Evolutionary conservation across 805 yeast species (phyloP).

Genomic region (Barnettozyma wickerhamii): DNA sequence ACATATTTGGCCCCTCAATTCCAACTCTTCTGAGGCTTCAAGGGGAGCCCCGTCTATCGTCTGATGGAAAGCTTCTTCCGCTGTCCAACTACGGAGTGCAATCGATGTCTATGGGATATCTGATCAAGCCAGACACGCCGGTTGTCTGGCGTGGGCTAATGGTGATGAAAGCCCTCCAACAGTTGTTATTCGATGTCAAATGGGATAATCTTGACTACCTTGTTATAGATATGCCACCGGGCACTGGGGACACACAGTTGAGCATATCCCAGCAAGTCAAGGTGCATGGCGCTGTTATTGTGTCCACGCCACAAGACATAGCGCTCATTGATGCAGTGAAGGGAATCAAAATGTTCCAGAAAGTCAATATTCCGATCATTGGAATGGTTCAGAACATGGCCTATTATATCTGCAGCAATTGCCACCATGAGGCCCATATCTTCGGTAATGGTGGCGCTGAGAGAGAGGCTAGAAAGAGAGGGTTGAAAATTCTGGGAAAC

Average conservation of each 20-base stretch:
- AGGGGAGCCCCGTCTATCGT: constrained; percentile 63
- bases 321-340: constrained; percentile 77
- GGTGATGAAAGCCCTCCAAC: constrained; percentile 85
- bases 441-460: constrained; percentile 60
- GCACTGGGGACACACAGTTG: constrained; percentile 84
- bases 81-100: constrained; percentile 69
- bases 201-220: constrained; percentile 68
- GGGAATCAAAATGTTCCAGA: constrained; percentile 74
- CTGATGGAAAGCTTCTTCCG: constrained; percentile 56
- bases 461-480: constrained; percentile 45
- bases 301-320: constrained; percentile 83
- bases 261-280: constrained; percentile 76
- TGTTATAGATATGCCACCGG: constrained; percentile 86
- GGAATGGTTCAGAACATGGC: constrained; percentile 88
- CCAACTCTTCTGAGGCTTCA: constrained; percentile 65
- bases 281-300: constrained; percentile 77
- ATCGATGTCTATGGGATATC: constrained; percentile 87
- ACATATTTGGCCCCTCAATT: constrained; percentile 80
- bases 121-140: constrained; percentile 61
- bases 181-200: constrained; percentile 74
- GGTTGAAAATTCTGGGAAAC: constrained; percentile 53
- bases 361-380: constrained; percentile 64
- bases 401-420: constrained; percentile 68
- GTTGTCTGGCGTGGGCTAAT: constrained; percentile 84
- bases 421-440: constrained; percentile 66